A percentile compares a stretch with the other conserved stretches of the same genome.
These are phyloP conservation scores for Calonectria fujianensis DNA, from an alignment of 2,329 filamentous ascomycete species.

Conservation along the genomic window DNA sequence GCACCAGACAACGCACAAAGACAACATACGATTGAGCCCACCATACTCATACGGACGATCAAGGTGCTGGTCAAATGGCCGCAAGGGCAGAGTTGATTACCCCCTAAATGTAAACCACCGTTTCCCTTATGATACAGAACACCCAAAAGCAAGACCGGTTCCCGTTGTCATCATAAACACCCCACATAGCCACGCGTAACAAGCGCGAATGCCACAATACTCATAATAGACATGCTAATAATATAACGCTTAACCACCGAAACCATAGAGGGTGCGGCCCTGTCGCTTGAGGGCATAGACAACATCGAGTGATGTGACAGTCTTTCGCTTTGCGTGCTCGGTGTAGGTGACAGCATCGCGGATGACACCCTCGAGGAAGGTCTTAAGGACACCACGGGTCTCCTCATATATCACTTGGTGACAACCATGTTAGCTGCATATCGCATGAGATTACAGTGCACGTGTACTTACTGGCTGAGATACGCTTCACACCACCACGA, in stretches of 20 bases:
- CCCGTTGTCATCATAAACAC: conserved; percentile 66
- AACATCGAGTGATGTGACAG: conserved; percentile 81
- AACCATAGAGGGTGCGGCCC: conserved; percentile 86
- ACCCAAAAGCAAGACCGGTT: conserved; percentile 65
- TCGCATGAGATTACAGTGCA: conserved; percentile 76
- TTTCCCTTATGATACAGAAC: conserved; percentile 68
- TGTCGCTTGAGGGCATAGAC: conserved; percentile 82
- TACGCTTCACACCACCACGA: conserved; percentile 99
- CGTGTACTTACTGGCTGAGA: conserved; percentile 86
- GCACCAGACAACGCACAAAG: not conserved
- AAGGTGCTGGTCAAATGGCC: conserved; percentile 51
- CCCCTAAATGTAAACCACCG: conserved; percentile 59
- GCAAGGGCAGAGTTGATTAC: conserved; percentile 57
- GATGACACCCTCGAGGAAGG: conserved; percentile 85
- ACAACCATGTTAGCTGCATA: conserved; percentile 63
- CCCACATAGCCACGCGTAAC: conserved; percentile 53
- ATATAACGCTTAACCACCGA: conserved; percentile 82
- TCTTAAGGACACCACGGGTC: conserved; percentile 85
- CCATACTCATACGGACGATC: not conserved
- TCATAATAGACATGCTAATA: conserved; percentile 62
- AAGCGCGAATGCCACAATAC: conserved; percentile 51
- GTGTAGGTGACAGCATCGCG: conserved; percentile 87
- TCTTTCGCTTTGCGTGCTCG: conserved; percentile 88
- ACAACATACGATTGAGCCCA: not conserved
- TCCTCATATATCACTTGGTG: conserved; percentile 83